phyloP scores from a whole-genome alignment of 257 asterid species.

The Avicennia marina region DNA sequence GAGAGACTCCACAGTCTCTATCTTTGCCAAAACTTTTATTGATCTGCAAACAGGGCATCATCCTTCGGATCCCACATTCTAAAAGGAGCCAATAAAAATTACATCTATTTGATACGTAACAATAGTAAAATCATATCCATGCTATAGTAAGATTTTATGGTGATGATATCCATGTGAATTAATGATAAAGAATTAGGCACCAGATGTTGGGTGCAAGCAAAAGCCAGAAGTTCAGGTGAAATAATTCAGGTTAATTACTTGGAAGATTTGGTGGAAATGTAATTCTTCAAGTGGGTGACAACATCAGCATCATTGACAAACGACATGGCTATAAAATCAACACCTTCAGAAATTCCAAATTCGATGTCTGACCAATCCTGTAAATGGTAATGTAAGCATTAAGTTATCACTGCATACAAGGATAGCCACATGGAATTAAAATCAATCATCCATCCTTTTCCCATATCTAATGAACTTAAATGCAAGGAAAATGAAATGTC shows the following conservation, averaged over 20 bases:
- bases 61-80: slow-evolving; percentile 6
- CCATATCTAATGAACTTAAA: neutral
- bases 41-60: slow-evolving; percentile 36
- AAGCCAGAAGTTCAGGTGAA: no score
- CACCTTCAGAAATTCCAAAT: slow-evolving; percentile 73
- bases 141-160: neutral
- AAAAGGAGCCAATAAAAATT: neutral
- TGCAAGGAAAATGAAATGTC: neutral
- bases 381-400: slow-evolving; percentile 1
- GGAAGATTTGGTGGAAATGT: slow-evolving; percentile 49
- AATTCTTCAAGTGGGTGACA: slow-evolving; percentile 53
- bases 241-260: slow-evolving; percentile 33
- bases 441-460: neutral
- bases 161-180: no score
- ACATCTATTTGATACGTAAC: neutral
- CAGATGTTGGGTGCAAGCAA: neutral
- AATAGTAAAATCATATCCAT: neutral
- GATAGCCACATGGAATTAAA: neutral
- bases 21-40: slow-evolving; percentile 71
- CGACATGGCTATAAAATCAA: slow-evolving; percentile 78
- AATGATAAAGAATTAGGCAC: neutral
- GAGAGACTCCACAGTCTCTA: slow-evolving; percentile 69
- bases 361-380: slow-evolving; percentile 83
- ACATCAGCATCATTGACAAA: slow-evolving; percentile 71
- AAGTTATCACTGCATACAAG: neutral